A percentile compares a stretch with the other conserved stretches of the same genome.
Conservation (phyloP, 2,329 filamentous ascomycete genomes). For the Epichloe baconii region DNA sequence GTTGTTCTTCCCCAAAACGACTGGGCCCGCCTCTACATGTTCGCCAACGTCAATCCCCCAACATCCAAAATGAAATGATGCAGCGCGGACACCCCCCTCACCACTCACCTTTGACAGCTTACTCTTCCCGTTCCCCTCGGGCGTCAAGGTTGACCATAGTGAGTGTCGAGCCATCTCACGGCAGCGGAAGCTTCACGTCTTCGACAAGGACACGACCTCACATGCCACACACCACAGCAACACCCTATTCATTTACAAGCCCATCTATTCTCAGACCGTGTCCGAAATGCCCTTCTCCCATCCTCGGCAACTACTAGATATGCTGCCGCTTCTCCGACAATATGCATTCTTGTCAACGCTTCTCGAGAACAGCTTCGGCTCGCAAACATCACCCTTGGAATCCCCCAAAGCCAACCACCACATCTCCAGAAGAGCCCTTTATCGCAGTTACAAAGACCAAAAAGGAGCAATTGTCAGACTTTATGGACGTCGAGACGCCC, state of each 20-base stretch:
- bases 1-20: constrained; percentile 54
- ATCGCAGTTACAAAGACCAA: constrained; percentile 12
- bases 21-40: constrained; percentile 48
- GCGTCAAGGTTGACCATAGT: constrained; percentile 38
- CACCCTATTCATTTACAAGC: constrained; percentile 56
- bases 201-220: constrained; percentile 17
- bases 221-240: constrained; percentile 35
- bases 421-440: neutral
- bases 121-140: constrained; percentile 40
- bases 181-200: constrained; percentile 32
- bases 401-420: neutral
- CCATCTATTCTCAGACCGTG: constrained; percentile 55
- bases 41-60: constrained; percentile 35
- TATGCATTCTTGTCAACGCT: constrained; percentile 59
- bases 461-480: constrained; percentile 20
- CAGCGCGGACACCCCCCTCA: constrained; percentile 8
- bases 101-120: constrained; percentile 43
- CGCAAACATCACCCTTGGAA: constrained; percentile 12
- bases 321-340: constrained; percentile 63
- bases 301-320: constrained; percentile 59
- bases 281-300: constrained; percentile 64
- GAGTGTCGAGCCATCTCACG: constrained; percentile 43
- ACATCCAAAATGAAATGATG: constrained; percentile 22
- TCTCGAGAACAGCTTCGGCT: constrained; percentile 46
- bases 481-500: constrained; percentile 12